Conservation (phyloP, 805 yeast genomes). For the Candida ortonii region DNA sequence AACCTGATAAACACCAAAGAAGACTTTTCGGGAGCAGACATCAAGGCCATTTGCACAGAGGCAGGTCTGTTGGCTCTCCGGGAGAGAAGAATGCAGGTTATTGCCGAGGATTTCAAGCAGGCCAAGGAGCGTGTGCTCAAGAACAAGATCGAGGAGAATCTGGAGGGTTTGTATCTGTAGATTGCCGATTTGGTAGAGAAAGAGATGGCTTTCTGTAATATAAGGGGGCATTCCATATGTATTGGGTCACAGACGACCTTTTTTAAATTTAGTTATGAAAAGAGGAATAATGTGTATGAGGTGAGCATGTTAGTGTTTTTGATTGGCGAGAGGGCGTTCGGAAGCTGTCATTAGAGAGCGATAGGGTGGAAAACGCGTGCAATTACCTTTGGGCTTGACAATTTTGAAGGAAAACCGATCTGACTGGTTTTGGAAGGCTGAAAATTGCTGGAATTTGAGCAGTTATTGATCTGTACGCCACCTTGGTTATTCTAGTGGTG, state of each 20-base stretch:
- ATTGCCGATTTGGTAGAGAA: too few relatives aligned
- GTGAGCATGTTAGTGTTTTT: constrained; percentile 1
- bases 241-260: too few relatives aligned
- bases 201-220: too few relatives aligned
- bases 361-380: background rate
- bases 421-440: too few relatives aligned
- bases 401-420: too few relatives aligned
- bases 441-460: too few relatives aligned
- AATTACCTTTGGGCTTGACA: too few relatives aligned
- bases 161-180: constrained; percentile 82
- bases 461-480: too few relatives aligned
- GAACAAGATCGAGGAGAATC: constrained; percentile 93
- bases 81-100: constrained; percentile 97
- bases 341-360: background rate
- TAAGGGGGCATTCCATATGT: too few relatives aligned
- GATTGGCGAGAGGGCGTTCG: background rate
- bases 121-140: constrained; percentile 95
- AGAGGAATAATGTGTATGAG: background rate
- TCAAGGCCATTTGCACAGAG: constrained; percentile 95
- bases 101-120: constrained; percentile 86
- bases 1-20: constrained; percentile 88
- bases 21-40: constrained; percentile 95
- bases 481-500: too few relatives aligned
- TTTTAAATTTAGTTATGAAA: too few relatives aligned
- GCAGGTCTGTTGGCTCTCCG: constrained; percentile 94